phyloP scores from a whole-genome alignment of 371 early-diverging fungal species.

The Fennellomyces sp. region DNA sequence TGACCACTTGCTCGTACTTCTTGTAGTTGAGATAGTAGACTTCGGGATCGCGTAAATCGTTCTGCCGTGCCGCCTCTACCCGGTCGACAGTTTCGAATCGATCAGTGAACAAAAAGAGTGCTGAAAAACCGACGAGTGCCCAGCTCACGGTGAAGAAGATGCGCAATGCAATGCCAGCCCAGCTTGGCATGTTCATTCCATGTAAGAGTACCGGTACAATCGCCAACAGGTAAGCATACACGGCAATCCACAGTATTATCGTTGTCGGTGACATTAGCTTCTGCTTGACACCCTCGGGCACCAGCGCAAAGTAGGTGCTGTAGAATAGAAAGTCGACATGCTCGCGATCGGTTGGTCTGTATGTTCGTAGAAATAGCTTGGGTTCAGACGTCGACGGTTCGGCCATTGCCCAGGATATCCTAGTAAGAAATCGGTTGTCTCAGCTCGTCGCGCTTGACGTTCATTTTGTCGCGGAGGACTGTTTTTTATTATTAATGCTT shows the following conservation, averaged over 20 bases:
- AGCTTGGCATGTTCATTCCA: slow-evolving; percentile 27
- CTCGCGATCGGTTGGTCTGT: slow-evolving; percentile 34
- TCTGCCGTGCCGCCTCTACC: slow-evolving; percentile 37
- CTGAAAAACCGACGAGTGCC: slow-evolving; percentile 32
- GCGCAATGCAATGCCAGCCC: slow-evolving; percentile 19
- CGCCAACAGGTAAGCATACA: slow-evolving; percentile 32
- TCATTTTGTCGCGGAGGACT: too few species aligned
- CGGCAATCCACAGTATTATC: slow-evolving; percentile 35
- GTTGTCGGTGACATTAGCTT: slow-evolving; percentile 35
- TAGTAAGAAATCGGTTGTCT: too few species aligned
- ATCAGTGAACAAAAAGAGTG: slow-evolving; percentile 37
- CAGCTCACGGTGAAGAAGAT: slow-evolving; percentile 32
- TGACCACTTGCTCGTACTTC: slow-evolving; percentile 22
- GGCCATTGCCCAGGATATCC: too few species aligned
- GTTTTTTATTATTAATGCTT: too few species aligned
- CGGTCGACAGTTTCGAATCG: slow-evolving; percentile 35
- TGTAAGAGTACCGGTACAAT: slow-evolving; percentile 23
- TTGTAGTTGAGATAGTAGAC: slow-evolving; percentile 37
- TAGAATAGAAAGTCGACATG: slow-evolving; percentile 36
- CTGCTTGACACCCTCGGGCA: slow-evolving; percentile 44
- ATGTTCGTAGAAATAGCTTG: slow-evolving; percentile 36
- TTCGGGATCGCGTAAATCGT: slow-evolving; percentile 46
- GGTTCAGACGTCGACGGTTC: too few species aligned
- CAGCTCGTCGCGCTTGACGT: too few species aligned
- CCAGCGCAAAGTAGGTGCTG: slow-evolving; percentile 38